Conservation (phyloP, 352 stramenopile genomes). For the Globisporangium radiosum region DNA sequence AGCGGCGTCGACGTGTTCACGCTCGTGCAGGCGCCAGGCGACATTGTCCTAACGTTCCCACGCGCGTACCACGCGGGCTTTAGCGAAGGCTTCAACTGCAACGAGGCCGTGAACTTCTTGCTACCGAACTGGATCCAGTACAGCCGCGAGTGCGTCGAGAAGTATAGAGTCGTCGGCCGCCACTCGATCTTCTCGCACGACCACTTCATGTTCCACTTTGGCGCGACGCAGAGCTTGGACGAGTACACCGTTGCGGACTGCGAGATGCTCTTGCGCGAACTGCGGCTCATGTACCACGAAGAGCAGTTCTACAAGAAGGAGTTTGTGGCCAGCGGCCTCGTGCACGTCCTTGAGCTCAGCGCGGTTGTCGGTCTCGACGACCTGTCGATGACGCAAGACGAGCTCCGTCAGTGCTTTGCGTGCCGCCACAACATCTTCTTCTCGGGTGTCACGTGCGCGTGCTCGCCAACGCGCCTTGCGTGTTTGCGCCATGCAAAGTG, state of each 20-base stretch:
- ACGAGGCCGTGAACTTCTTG: conserved; percentile 86
- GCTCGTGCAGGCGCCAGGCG: conserved; percentile 80
- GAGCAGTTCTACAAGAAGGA: conserved; percentile 57
- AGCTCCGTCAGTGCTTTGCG: conserved; percentile 56
- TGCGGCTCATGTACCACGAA: conserved; percentile 65
- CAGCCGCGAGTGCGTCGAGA: conserved; percentile 58
- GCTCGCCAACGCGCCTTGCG: conserved; percentile 44
- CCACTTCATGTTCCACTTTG: conserved; percentile 77
- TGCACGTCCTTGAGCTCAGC: conserved; percentile 51
- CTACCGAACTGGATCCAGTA: conserved; percentile 83
- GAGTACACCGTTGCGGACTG: conserved; percentile 55
- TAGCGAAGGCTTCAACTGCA: conserved; percentile 94
- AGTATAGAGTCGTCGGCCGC: conserved; percentile 54
- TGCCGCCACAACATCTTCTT: conserved; percentile 83
- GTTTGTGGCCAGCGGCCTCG: conserved; percentile 30
- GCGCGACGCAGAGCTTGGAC: conserved; percentile 51
- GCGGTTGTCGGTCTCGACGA: conserved; percentile 68
- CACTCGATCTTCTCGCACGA: conserved; percentile 80
- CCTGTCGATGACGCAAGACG: conserved; percentile 65
- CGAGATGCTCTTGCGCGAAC: conserved; percentile 57
- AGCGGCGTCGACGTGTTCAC: conserved; percentile 56
- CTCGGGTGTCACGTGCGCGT: conserved; percentile 65
- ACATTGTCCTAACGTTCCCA: conserved; percentile 98
- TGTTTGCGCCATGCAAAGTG: conserved; percentile 55
- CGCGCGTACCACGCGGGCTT: conserved; percentile 96